Percentiles rank a stretch among this genome's conserved stretches.
phyloP scores from a whole-genome alignment of 2,329 filamentous ascomycete genomes.

The Fusarium sp. region DNA sequence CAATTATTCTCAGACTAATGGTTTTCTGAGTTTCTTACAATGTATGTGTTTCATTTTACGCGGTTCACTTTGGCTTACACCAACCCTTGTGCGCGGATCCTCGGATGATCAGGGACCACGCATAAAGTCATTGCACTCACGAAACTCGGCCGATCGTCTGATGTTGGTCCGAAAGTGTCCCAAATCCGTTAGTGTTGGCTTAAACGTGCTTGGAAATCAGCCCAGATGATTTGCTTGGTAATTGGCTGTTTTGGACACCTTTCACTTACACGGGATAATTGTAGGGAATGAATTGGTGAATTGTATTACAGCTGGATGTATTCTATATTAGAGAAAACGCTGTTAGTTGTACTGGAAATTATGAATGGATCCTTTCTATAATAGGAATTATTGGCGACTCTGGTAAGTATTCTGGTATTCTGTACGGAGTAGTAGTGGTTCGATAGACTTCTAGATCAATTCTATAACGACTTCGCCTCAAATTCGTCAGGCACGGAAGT shows the following conservation, averaged over 20 bases:
- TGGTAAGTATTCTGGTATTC: background rate
- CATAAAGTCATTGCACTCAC: constrained; percentile 1
- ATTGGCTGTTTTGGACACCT: constrained; percentile 38
- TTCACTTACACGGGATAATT: constrained; percentile 19
- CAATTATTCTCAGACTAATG: no score
- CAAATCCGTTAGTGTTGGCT: constrained; percentile 8
- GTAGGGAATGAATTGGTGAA: no score
- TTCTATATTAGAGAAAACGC: no score
- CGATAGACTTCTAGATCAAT: constrained; percentile 24
- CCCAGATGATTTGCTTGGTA: constrained; percentile 29
- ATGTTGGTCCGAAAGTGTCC: constrained; percentile 23
- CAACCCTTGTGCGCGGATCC: background rate
- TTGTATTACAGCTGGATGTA: no score
- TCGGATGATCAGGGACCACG: constrained; percentile 11
- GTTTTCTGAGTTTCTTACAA: no score
- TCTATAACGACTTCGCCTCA: constrained; percentile 34
- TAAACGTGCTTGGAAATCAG: constrained; percentile 35
- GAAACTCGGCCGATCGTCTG: constrained; percentile 29
- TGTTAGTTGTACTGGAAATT: background rate
- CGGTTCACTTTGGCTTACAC: background rate
- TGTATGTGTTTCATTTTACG: background rate
- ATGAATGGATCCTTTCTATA: background rate
- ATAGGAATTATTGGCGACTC: background rate
- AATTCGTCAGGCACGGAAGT: constrained; percentile 18
- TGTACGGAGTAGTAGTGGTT: background rate